Evolutionary conservation across 495 filamentous ascomycete species (phyloP), one percentile per base, ranked within the genome.

Genomic region (Aspergillus ellipticus): DNA sequence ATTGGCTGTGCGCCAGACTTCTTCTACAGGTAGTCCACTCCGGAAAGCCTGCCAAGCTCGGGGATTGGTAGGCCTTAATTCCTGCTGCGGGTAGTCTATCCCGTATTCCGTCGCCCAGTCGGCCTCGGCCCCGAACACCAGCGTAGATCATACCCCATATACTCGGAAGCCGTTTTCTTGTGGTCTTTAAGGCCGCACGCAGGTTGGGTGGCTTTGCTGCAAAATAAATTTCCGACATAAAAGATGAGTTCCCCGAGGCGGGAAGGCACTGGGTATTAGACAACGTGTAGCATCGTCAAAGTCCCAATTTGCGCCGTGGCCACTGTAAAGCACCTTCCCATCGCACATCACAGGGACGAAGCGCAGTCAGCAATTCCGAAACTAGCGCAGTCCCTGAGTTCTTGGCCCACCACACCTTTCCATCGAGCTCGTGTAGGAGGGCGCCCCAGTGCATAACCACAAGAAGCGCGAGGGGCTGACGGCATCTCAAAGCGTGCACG

Each of bases 381-480:
- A 73, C 60, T n/a, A 75, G 57, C 8, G 61, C 66, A 13, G 55
- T 57, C 0, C 69, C 73, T 8, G 71, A 70, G 3, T 66, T 62
- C 22, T 58, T 64, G 20, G 71, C 73, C 73, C 73, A 76, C 73
- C 71, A 76, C 39, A 63, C 46, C 10, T 62, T 55, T 2, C 66
- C 70, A 57, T 72, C 65, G n/a, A 76, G 58, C 48, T 67, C 63
- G 9, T 62, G 57, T 0, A 76, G 53, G 0, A 76, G 47, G 8
- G 69, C 67, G 0, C 68, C 70, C 73, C 73, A 76, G 35, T 76
- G 65, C 65, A 72, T 73, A 4, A 76, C 60, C 24, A 72, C 66
- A 17, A 76, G 41, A 16, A 76, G 35, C 2, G 68, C 52, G 15
- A 74, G 48, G 1, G 73, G 68, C 35, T 66, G 61, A 2, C 71